Base-by-base conservation (phyloP, 1,139 yeast genomes). In the Debaryomyces sp. region DNA sequence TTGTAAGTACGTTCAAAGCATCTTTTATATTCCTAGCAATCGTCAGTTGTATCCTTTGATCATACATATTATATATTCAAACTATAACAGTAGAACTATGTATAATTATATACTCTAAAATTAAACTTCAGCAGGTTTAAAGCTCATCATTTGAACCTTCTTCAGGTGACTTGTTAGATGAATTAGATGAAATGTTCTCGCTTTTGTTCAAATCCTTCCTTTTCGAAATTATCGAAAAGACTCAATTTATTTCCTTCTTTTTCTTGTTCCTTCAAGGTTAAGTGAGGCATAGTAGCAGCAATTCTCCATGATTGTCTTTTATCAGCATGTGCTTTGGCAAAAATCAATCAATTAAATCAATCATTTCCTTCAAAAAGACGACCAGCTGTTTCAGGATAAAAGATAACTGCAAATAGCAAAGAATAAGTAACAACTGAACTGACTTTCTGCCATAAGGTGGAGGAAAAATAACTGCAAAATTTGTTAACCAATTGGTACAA, bases 211-310 rank as follows among this genome's bases (percentile, higher is more conserved):
- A 62, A 57, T 36, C 62, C 59, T 38, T 67, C 73, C 63, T 71
- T 71, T 53, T 70, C 75, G 45, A 67, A 68, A 51, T 73, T 78
- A 33, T 73, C 78, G 57, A 68, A 77, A 47, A 80, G 67, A 44
- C 83, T 82, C 58, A 80, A 70, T 53, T 68, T 73, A 50, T 59
- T 65, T 60, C 80, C 81, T 54, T 78, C 77, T 37, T 65, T 70
- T 63, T 79, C 82, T 54, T 80, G 71, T 58, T 80, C 79, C 55
- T 66, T 67, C 50, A 62, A 63, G 18, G 74, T 57, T 51, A 80
- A 68, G 60, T 73, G 76, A 42, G 83, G 83, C 70, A 80, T 53
- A 47, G 78, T 70, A 33, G 75, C 73, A 42, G 84, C 84, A 44
- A 80, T 80, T 62, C 77, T 70, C 73, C 73, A 78, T 26, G 81